Base-by-base conservation (phyloP, 371 early-diverging fungal genomes). In the Lichtheimia corymbifera region DNA sequence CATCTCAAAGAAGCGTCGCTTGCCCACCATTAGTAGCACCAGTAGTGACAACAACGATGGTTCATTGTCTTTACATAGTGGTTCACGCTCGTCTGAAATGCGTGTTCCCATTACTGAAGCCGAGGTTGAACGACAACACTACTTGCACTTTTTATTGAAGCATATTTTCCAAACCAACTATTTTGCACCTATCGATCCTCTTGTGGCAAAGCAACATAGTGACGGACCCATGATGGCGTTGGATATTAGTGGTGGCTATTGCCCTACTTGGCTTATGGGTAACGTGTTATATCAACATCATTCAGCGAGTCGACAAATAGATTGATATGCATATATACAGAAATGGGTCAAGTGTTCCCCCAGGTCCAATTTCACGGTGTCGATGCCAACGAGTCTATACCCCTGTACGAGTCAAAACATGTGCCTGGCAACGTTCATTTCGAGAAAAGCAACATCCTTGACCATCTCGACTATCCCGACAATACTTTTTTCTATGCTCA, bases 301-400 rank as follows among this genome's bases (percentile, higher is more conserved):
- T 25, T 15, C 53, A 44, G 20, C 17, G 18, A 55, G 53, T 24
- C 15, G 25, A 27, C 30, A 30, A 41, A 50, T 5, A 22, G 13
- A 27, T 40, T n/a, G n/a, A 12, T 41, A 47, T 24, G 18, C 25
- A n/a, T 35, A 45, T 41, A 14, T 43, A 52, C 51, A 68, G 74
- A 77, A 30, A 59, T 77, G 54, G 72, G 73, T 1, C 59, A 61
- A 11, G 74, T 74, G 42, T 77, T 64, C 41, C 74, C 78, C 3
- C 47, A 66, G 4, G 68, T 69, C 20, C 59, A 45, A 24, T 74
- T 74, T 28, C 49, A 63, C 44, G 74, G 73, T 12, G 45, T 74
- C 22, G 74, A 77, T 42, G 52, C 70, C 7, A 27, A 67, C 13
- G 62, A 68, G 12, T 61, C 65, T 13, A 42, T 52, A 18, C 55